Conservation (phyloP, 179 eudicot genomes). For the Beta lomatogona region DNA sequence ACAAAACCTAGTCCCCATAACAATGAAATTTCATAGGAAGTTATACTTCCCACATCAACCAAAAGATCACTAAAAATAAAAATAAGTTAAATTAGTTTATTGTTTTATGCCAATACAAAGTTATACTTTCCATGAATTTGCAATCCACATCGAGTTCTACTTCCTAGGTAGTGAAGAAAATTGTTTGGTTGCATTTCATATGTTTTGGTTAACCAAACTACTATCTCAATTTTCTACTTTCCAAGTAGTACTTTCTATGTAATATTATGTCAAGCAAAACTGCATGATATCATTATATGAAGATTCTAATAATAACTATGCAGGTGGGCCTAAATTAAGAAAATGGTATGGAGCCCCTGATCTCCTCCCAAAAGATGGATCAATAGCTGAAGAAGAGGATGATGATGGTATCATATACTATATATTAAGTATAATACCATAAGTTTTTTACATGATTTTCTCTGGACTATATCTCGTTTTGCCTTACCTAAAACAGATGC, state of each 20-base stretch:
- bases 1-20: too few species aligned
- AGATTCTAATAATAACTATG: not conserved
- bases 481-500: slow-evolving; percentile 43
- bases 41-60: too few species aligned
- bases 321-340: slow-evolving; percentile 95
- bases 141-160: too few species aligned
- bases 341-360: slow-evolving; percentile 99
- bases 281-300: not conserved
- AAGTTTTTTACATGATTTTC: not conserved
- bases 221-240: not conserved
- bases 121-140: too few species aligned
- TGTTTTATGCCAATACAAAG: too few species aligned
- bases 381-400: slow-evolving; percentile 46
- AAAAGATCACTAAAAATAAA: too few species aligned
- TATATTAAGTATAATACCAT: not conserved
- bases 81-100: too few species aligned
- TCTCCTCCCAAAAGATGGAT: slow-evolving; percentile 69
- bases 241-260: too few species aligned
- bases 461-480: not conserved
- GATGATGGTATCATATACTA: slow-evolving; percentile 28
- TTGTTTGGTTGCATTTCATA: too few species aligned
- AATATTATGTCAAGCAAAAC: not conserved
- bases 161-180: too few species aligned
- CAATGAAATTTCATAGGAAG: too few species aligned
- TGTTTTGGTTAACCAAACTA: too few species aligned